phyloP scores from a whole-genome alignment of 208 protist genomes.

The Trypanosoma caninum region DNA sequence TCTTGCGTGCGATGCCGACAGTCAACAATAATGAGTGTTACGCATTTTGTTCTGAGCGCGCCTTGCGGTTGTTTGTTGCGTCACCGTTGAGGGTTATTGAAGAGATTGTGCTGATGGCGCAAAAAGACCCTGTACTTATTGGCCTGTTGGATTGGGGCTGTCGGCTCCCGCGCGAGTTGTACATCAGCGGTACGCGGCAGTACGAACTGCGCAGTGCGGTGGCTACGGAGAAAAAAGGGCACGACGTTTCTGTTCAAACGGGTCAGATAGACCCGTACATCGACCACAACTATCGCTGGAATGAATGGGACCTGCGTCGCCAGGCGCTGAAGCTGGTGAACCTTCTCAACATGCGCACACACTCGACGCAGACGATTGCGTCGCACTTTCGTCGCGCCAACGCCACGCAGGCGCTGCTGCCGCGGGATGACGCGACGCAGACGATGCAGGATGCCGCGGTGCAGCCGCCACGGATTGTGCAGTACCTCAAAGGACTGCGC shows the following conservation, averaged over 20 bases:
- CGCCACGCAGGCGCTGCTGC: constrained; percentile 70
- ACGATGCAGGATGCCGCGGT: constrained; percentile 81
- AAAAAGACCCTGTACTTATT: constrained; percentile 14
- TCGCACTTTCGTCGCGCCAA: constrained; percentile 85
- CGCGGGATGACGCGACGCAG: constrained; percentile 64
- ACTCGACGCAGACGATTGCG: constrained; percentile 74
- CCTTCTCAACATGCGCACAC: constrained; percentile 85
- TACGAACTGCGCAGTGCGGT: constrained; percentile 28
- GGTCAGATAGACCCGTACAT: constrained; percentile 84
- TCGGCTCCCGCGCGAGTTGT: constrained; percentile 70
- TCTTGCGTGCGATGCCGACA: background rate
- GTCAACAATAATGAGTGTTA: constrained; percentile 35
- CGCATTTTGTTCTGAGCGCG: constrained; percentile 45
- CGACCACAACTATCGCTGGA: constrained; percentile 91
- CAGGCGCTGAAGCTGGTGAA: constrained; percentile 90
- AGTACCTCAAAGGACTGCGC: constrained; percentile 89
- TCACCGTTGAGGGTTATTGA: constrained; percentile 50
- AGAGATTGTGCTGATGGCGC: background rate
- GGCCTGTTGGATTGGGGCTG: constrained; percentile 52
- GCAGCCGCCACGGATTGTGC: constrained; percentile 72
- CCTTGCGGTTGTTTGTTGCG: constrained; percentile 42
- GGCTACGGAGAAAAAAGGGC: background rate
- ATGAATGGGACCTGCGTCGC: constrained; percentile 91
- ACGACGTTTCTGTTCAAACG: constrained; percentile 74
- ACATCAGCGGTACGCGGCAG: constrained; percentile 65